Evolutionary conservation across 1,284 basidiomycete genomes (phyloP), one percentile per base, ranked within the genome.

Genomic region (Irpex rosettiformis): DNA sequence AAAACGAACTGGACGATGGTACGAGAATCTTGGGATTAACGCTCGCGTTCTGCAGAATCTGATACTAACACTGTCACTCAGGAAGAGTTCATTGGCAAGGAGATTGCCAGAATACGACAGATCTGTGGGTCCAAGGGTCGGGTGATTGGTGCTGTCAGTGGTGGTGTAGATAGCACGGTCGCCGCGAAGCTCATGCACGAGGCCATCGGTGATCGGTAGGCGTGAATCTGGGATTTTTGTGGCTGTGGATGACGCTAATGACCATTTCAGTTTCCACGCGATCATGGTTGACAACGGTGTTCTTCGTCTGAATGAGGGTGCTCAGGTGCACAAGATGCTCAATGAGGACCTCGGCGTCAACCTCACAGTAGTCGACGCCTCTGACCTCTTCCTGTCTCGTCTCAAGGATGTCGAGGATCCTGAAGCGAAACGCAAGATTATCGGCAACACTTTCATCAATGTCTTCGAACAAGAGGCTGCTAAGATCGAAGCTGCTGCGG

Each of bases 231-330:
- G 18, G 1, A 21, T 13, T 7, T 6, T 1, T 4, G 1, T n/a
- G 3, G 45, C 25, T 25, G 2, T 2, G 3, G 1, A 27, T 52
- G 24, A 10, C 8, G 18, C 18, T 48, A 7, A 30, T 7, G 1
- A 4, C 22, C 7, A 16, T 25, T 53, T 2, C 59, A 94, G 94
- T 62, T 99, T 99, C 83, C 97, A 98, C 71, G 97, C 96, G 10
- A 97, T 99, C 77, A 97, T 99, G 95, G 97, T 99, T 55, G 97
- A 99, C 78, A 99, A 99, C 70, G 97, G 97, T 65, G 96, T 99
- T 37, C 82, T 99, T 29, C 91, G 97, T 54, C 77, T 91, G 66
- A 89, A 98, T 72, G 97, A 99, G 73, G 95, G 91, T 18, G 73
- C 83, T 60, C 94, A 98, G 75, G 97, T 99, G n/a, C 77, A 97